A percentile compares a stretch with the other conserved stretches of the same genome.
Evolutionary conservation across 345 rosid genomes (phyloP).

Genomic region (Corchorus capsularis): DNA sequence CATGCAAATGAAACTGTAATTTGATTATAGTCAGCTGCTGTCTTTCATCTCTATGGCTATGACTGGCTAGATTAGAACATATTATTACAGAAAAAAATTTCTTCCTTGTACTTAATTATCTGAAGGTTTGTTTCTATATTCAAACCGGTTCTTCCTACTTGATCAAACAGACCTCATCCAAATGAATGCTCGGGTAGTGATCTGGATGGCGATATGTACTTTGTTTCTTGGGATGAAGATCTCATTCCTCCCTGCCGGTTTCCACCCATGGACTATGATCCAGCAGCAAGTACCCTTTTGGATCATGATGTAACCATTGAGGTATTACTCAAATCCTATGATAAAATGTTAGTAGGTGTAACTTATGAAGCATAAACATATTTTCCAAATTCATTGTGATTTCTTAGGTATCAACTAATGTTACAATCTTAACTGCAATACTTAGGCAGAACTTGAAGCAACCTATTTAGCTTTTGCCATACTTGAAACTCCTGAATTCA

Average conservation of each 20-base stretch:
- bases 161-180: conserved; percentile 38
- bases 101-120: too few relatives aligned
- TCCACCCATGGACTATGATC: conserved; percentile 37
- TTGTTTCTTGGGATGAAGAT: conserved; percentile 43
- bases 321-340: conserved; percentile 29
- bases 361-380: too few relatives aligned
- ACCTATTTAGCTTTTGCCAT: too few relatives aligned
- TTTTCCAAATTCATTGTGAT: too few relatives aligned
- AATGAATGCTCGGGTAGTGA: conserved; percentile 49
- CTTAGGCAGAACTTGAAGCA: too few relatives aligned
- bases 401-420: too few relatives aligned
- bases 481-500: neutral
- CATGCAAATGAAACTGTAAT: too few relatives aligned
- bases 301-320: conserved; percentile 37
- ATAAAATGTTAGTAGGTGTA: neutral
- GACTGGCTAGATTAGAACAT: neutral
- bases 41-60: too few relatives aligned
- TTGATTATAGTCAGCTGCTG: too few relatives aligned
- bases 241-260: conserved; percentile 31
- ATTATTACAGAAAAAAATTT: too few relatives aligned
- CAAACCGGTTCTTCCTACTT: neutral
- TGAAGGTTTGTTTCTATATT: neutral
- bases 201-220: conserved; percentile 44
- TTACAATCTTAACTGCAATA: too few relatives aligned
- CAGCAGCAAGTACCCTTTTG: neutral